phyloP scores from a whole-genome alignment of 2,329 filamentous ascomycete species.

The Curvularia verruculosa region DNA sequence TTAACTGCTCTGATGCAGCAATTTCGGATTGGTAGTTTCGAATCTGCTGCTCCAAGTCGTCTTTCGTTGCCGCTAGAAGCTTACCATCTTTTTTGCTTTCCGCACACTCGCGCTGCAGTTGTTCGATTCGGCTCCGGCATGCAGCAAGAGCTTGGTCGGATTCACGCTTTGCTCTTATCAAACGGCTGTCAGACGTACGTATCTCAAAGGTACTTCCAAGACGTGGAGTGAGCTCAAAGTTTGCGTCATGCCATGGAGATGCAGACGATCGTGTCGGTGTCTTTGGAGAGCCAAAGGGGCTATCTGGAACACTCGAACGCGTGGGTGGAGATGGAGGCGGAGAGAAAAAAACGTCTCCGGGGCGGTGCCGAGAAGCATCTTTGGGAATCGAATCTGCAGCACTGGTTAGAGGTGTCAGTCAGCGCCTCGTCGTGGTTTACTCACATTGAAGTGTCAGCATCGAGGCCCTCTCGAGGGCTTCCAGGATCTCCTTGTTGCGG shows the following conservation, averaged over 20 bases:
- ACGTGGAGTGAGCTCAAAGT: slow-evolving; percentile 29
- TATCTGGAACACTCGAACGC: slow-evolving; percentile 25
- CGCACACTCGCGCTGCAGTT: slow-evolving; percentile 41
- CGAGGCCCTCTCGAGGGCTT: slow-evolving; percentile 45
- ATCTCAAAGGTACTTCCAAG: slow-evolving; percentile 30
- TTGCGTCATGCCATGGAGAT: slow-evolving; percentile 32
- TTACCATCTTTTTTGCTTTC: slow-evolving; percentile 33
- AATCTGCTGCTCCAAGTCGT: slow-evolving; percentile 36
- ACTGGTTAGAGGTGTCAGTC: slow-evolving; percentile 11
- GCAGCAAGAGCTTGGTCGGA: slow-evolving; percentile 46
- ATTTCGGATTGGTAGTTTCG: slow-evolving; percentile 39
- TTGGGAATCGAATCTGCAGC: slow-evolving; percentile 35
- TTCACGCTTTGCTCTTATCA: slow-evolving; percentile 47
- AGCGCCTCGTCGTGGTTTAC: slow-evolving; percentile 3
- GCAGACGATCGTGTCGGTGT: slow-evolving; percentile 34
- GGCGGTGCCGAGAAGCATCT: slow-evolving; percentile 24
- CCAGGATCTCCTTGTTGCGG: slow-evolving; percentile 47
- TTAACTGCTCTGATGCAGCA: slow-evolving; percentile 36
- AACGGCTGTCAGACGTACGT: slow-evolving; percentile 42
- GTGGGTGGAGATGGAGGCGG: slow-evolving; percentile 45
- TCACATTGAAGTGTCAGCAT: slow-evolving; percentile 48
- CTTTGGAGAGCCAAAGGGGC: slow-evolving; percentile 22
- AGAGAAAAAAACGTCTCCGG: slow-evolving; percentile 35
- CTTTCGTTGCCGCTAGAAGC: slow-evolving; percentile 26
- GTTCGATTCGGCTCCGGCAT: slow-evolving; percentile 44